phyloP scores from a whole-genome alignment of 2,329 filamentous ascomycete genomes.

The Aspergillus fumigatus region DNA sequence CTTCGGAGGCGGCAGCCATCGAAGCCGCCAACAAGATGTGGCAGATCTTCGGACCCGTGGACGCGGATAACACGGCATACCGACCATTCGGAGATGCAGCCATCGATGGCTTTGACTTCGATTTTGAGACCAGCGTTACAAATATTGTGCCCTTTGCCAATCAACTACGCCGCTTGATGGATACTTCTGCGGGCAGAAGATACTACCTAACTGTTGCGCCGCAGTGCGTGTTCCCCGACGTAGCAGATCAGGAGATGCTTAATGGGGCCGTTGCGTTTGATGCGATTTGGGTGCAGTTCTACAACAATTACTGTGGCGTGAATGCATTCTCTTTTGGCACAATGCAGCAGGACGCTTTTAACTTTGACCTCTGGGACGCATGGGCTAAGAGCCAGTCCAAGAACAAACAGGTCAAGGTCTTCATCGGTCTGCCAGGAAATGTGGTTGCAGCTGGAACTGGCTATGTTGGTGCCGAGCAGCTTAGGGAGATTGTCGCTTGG shows the following conservation, averaged over 20 bases:
- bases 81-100: conserved; percentile 64
- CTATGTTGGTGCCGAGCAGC: conserved; percentile 46
- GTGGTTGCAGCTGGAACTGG: conserved; percentile 51
- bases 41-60: conserved; percentile 63
- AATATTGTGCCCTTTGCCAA: conserved; percentile 61
- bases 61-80: conserved; percentile 41
- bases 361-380: conserved; percentile 60
- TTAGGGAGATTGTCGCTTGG: conserved; percentile 52
- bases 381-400: conserved; percentile 57
- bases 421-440: conserved; percentile 58
- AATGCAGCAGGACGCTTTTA: conserved; percentile 51
- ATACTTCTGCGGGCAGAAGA: conserved; percentile 47
- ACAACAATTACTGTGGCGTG: conserved; percentile 66
- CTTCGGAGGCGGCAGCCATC: conserved; percentile 47
- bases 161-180: conserved; percentile 53
- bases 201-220: conserved; percentile 63
- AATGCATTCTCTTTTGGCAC: conserved; percentile 47
- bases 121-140: conserved; percentile 59
- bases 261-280: conserved; percentile 53
- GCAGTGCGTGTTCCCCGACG: conserved; percentile 64
- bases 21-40: conserved; percentile 60
- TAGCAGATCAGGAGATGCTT: conserved; percentile 55
- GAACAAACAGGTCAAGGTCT: conserved; percentile 58
- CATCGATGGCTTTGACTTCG: conserved; percentile 73
- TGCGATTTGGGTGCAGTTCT: conserved; percentile 62